These are phyloP conservation scores for Malus fusca DNA, from an alignment of 306 rosid species.

Conservation along the genomic window DNA sequence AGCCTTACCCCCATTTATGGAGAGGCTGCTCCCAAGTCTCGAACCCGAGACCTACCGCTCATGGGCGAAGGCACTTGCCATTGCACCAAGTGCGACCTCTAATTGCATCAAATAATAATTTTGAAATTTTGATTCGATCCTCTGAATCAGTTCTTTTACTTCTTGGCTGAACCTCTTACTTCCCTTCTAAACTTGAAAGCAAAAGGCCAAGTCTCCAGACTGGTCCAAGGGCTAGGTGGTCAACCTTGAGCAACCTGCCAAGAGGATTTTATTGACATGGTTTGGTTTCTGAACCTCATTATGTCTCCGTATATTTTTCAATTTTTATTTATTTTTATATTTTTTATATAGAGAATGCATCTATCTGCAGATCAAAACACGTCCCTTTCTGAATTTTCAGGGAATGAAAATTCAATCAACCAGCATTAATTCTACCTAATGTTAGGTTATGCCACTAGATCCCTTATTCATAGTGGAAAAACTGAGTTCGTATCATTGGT, in stretches of 20 bases:
- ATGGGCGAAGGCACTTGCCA: too few relatives aligned
- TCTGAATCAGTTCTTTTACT: neutral
- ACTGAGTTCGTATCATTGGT: too few relatives aligned
- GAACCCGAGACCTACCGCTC: too few relatives aligned
- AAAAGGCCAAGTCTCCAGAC: constrained; percentile 29
- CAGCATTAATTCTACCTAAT: too few relatives aligned
- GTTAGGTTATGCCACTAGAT: too few relatives aligned
- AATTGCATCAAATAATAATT: too few relatives aligned
- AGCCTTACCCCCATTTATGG: too few relatives aligned
- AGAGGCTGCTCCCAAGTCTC: too few relatives aligned
- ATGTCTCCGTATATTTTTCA: neutral
- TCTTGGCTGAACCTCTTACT: neutral
- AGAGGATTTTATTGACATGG: constrained; percentile 43
- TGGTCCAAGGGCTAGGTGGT: constrained; percentile 41
- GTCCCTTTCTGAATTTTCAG: constrained; percentile 23
- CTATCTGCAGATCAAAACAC: neutral
- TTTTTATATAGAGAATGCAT: neutral
- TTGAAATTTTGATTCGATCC: too few relatives aligned
- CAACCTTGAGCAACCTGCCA: constrained; percentile 44
- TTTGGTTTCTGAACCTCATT: constrained; percentile 7
- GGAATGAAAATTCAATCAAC: constrained; percentile 24
- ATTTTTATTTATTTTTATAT: too few relatives aligned
- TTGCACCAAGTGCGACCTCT: too few relatives aligned
- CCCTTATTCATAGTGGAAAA: too few relatives aligned
- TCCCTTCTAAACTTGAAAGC: neutral